A percentile compares a stretch with the other conserved stretches of the same genome.
phyloP scores from a whole-genome alignment of 768 basidiomycete genomes.

The Amanita thiersii region DNA sequence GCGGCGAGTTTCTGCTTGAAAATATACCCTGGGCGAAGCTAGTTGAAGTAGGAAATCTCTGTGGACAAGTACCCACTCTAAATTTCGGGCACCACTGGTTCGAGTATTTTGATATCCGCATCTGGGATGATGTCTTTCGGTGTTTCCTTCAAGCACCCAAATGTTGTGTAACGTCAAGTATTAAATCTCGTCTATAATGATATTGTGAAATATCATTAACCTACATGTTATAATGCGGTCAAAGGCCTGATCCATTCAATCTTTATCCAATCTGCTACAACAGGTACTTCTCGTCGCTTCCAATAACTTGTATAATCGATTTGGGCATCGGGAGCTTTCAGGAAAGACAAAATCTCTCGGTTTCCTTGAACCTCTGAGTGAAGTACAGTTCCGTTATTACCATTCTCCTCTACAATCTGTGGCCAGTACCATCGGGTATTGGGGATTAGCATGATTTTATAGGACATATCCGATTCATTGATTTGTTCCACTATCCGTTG shows the following conservation, averaged over 20 bases:
- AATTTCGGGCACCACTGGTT: slow-evolving; percentile 38
- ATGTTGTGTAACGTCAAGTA: neutral
- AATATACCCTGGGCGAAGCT: slow-evolving; percentile 28
- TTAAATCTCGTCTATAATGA: slow-evolving; percentile 6
- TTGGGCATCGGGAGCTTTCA: neutral
- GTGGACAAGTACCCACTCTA: slow-evolving; percentile 26
- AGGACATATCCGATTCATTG: slow-evolving; percentile 10
- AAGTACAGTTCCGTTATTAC: slow-evolving; percentile 9
- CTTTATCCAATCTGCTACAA: slow-evolving; percentile 32
- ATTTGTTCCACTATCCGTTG: slow-evolving; percentile 22
- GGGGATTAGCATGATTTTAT: slow-evolving; percentile 25
- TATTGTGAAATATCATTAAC: neutral
- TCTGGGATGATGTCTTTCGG: slow-evolving; percentile 26
- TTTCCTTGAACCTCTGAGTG: slow-evolving; percentile 13
- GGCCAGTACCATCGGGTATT: slow-evolving; percentile 42
- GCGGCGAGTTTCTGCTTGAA: slow-evolving; percentile 24
- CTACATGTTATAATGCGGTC: slow-evolving; percentile 18
- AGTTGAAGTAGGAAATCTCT: slow-evolving; percentile 21
- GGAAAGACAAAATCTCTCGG: neutral
- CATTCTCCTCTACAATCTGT: slow-evolving; percentile 25
- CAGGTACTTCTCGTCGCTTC: slow-evolving; percentile 7
- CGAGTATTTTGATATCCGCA: slow-evolving; percentile 34
- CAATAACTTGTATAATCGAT: slow-evolving; percentile 1
- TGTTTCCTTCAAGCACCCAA: neutral
- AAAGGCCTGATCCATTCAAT: slow-evolving; percentile 33